These are phyloP conservation scores for Magnolia kwangsiensis DNA, from an alignment of 164 flowering plant genomes.

Conservation along the genomic window DNA sequence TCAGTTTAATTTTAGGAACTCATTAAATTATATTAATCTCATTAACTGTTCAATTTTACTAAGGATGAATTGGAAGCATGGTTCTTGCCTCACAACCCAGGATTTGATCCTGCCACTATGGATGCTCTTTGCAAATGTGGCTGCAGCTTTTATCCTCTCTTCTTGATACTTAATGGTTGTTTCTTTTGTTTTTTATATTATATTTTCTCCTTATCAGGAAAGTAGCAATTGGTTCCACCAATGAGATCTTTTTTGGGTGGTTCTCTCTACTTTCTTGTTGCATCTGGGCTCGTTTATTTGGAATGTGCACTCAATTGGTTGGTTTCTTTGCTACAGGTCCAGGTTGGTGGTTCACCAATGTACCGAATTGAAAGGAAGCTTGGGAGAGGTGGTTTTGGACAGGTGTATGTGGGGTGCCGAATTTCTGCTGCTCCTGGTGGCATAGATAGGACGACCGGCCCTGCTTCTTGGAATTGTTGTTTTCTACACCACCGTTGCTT, in stretches of 20 bases:
- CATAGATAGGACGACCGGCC: slow-evolving; percentile 43
- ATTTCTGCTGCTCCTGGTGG: slow-evolving; percentile 29
- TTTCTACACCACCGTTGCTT: not conserved
- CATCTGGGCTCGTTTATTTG: not conserved
- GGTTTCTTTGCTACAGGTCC: slow-evolving; percentile 52
- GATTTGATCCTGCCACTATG: not conserved
- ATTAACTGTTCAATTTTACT: not conserved
- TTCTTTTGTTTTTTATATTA: not conserved
- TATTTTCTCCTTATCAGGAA: no score
- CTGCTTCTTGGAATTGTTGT: slow-evolving; percentile 34
- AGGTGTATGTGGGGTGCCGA: slow-evolving; percentile 82
- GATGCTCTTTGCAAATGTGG: not conserved
- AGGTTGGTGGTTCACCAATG: slow-evolving; percentile 73
- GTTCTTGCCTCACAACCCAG: not conserved
- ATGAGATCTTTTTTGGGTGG: no score
- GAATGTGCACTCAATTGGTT: not conserved
- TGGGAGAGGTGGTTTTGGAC: slow-evolving; percentile 95
- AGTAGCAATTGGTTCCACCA: no score
- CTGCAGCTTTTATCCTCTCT: no score
- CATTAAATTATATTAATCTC: no score
- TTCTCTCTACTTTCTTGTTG: not conserved
- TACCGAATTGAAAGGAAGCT: slow-evolving; percentile 67
- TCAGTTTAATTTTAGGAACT: no score
- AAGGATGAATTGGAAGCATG: not conserved
- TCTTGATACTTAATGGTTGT: not conserved